Evolutionary conservation across 2,329 filamentous ascomycete genomes (phyloP).

Genomic region (Fusarium oxysporum): DNA sequence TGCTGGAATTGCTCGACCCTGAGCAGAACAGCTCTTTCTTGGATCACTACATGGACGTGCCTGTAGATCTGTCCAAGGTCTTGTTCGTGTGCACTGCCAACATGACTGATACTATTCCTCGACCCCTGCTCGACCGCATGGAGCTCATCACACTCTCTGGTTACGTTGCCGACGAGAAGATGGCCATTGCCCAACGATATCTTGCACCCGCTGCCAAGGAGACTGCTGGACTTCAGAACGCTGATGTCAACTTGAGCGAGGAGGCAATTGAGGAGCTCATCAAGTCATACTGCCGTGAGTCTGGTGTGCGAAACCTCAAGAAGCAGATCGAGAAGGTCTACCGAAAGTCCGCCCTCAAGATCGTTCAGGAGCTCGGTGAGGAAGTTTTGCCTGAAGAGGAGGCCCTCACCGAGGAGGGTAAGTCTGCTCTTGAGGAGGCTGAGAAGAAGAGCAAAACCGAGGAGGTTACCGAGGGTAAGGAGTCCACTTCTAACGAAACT

Average conservation of each 20-base stretch:
- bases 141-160: slow-evolving; percentile 96
- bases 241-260: slow-evolving; percentile 86
- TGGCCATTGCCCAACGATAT: slow-evolving; percentile 95
- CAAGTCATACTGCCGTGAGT: slow-evolving; percentile 98
- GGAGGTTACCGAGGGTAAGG: slow-evolving; percentile 58
- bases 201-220: slow-evolving; percentile 95
- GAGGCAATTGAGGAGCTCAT: slow-evolving; percentile 96
- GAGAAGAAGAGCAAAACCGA: slow-evolving; percentile 79
- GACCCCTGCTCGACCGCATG: slow-evolving; percentile 95
- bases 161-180: slow-evolving; percentile 98
- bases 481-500: slow-evolving; percentile 50
- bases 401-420: slow-evolving; percentile 87
- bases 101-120: slow-evolving; percentile 97
- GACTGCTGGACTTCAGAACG: slow-evolving; percentile 87
- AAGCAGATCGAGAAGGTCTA: slow-evolving; percentile 99
- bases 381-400: slow-evolving; percentile 83
- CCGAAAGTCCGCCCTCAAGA: slow-evolving; percentile 95
- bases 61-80: slow-evolving; percentile 96
- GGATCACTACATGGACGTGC: slow-evolving; percentile 98
- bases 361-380: slow-evolving; percentile 93
- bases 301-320: slow-evolving; percentile 96
- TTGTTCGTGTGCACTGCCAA: slow-evolving; percentile 99
- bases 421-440: slow-evolving; percentile 77
- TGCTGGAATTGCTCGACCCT: slow-evolving; percentile 93
- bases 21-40: slow-evolving; percentile 98